phyloP scores from a whole-genome alignment of 495 filamentous ascomycete species.

The Penicillium parvum region DNA sequence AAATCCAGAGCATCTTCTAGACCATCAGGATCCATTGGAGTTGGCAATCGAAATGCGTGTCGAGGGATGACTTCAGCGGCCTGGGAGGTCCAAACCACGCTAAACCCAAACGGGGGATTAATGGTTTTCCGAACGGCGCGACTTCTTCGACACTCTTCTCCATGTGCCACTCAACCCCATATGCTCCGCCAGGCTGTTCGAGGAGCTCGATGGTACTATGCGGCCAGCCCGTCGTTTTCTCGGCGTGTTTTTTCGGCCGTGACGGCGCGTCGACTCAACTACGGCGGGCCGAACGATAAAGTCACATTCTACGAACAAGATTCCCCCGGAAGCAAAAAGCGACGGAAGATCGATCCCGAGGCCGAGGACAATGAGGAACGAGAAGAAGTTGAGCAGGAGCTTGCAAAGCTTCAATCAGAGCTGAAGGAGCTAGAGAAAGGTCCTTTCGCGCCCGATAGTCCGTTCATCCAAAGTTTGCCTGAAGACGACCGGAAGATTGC shows the following conservation, averaged over 20 bases:
- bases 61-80: constrained; percentile 18
- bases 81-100: constrained; percentile 23
- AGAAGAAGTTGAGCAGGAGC: constrained; percentile 40
- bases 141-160: constrained; percentile 6
- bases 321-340: constrained; percentile 27
- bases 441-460: constrained; percentile 39
- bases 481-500: constrained; percentile 39
- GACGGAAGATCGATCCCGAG: constrained; percentile 45
- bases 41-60: constrained; percentile 17
- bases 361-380: constrained; percentile 46
- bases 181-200: constrained; percentile 47
- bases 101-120: constrained; percentile 33
- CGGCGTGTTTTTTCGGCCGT: constrained; percentile 32
- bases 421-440: constrained; percentile 44
- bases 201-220: constrained; percentile 46
- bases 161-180: constrained; percentile 28
- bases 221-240: constrained; percentile 29
- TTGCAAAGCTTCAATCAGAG: constrained; percentile 51
- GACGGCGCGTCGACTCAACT: constrained; percentile 32
- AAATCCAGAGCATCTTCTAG: constrained; percentile 26
- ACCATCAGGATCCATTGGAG: constrained; percentile 26
- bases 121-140: constrained; percentile 26
- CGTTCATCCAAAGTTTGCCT: constrained; percentile 38
- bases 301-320: constrained; percentile 44
- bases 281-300: constrained; percentile 42